Percentiles rank a stretch among this genome's conserved stretches.
Conservation (phyloP, 2,329 filamentous ascomycete genomes). For the Atkinsonella hypoxylon region DNA sequence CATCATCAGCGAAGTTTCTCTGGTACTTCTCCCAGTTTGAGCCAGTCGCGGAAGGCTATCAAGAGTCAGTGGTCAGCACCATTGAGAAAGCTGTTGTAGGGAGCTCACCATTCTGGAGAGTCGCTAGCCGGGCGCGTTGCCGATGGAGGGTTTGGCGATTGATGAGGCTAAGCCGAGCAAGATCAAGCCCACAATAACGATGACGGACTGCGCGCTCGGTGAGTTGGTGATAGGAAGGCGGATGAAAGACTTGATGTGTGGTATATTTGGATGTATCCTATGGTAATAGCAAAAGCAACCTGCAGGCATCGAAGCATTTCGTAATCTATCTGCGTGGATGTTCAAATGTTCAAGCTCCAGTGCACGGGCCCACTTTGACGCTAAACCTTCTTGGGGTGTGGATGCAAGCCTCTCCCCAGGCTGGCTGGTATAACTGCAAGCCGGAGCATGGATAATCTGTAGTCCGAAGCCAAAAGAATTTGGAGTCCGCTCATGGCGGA, state of each 20-base stretch:
- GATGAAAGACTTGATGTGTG: background rate
- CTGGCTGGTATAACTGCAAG: conserved; percentile 9
- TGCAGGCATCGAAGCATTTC: conserved; percentile 25
- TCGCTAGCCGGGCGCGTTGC: conserved; percentile 16
- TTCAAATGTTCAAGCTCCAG: conserved; percentile 24
- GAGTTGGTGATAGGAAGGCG: background rate
- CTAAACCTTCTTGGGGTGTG: conserved; percentile 14
- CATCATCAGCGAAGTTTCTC: conserved; percentile 94
- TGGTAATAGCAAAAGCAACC: conserved; percentile 12
- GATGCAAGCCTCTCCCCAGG: conserved; percentile 6
- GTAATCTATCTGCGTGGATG: conserved; percentile 27
- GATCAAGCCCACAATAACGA: too few relatives aligned
- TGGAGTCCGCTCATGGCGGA: conserved; percentile 20
- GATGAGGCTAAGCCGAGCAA: background rate
- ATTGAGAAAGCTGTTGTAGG: background rate
- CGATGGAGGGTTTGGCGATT: conserved; percentile 2
- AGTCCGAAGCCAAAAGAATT: conserved; percentile 28
- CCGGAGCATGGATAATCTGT: conserved; percentile 28
- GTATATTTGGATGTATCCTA: conserved; percentile 9
- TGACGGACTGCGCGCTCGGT: background rate
- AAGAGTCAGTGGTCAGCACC: conserved; percentile 13
- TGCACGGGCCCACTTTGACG: conserved; percentile 17
- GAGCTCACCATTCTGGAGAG: conserved; percentile 30
- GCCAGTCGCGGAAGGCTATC: conserved; percentile 87
- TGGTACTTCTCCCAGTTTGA: conserved; percentile 97